Evolutionary conservation across 768 basidiomycete genomes (phyloP).

Genomic region (Rhizopogon rudus): DNA sequence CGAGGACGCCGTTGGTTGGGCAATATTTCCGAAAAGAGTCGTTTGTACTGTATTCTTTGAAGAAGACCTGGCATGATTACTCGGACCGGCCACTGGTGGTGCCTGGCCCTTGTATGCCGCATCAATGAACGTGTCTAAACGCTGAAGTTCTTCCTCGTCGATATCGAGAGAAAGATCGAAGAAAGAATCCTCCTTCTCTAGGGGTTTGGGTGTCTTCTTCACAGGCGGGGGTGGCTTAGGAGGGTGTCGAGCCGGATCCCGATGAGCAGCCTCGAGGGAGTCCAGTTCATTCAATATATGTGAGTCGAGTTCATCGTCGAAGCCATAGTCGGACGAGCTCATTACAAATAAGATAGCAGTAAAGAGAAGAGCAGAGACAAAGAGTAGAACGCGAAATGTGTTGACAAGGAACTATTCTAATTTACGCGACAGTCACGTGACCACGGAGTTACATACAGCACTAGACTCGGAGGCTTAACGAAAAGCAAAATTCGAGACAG

Average conservation of each 20-base stretch:
- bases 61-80: conserved; percentile 16
- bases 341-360: conserved; percentile 1
- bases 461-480: no score
- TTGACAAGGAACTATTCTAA: background rate
- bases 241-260: conserved; percentile 11
- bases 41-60: conserved; percentile 49
- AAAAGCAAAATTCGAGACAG: no score
- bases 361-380: background rate
- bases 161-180: conserved; percentile 54
- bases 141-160: conserved; percentile 48
- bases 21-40: conserved; percentile 61
- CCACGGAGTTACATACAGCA: no score
- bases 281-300: conserved; percentile 58
- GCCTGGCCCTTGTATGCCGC: conserved; percentile 39
- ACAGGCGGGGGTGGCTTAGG: conserved; percentile 11
- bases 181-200: conserved; percentile 39
- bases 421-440: conserved; percentile 1
- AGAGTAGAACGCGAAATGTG: background rate
- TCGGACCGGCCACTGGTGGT: conserved; percentile 36
- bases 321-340: conserved; percentile 80
- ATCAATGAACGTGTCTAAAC: conserved; percentile 48
- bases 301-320: conserved; percentile 61
- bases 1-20: conserved; percentile 29
- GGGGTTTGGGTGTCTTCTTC: background rate
- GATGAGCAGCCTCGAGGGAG: conserved; percentile 62